A percentile compares a stretch with the other conserved stretches of the same genome.
Conservation (phyloP, 768 basidiomycete genomes). For the Leucocoprinus leucothites region DNA sequence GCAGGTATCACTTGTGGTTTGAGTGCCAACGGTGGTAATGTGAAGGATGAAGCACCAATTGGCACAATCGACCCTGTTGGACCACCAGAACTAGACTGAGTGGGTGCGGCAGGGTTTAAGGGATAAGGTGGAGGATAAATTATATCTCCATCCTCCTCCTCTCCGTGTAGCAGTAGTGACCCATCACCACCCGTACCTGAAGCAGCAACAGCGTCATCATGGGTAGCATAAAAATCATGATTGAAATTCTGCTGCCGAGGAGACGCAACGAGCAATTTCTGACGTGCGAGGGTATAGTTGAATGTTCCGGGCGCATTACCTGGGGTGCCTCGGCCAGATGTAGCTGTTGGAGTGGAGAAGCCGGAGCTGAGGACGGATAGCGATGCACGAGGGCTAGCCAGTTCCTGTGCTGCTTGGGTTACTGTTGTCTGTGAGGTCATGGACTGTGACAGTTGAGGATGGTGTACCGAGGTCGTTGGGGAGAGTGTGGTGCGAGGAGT, state of each 20-base stretch:
- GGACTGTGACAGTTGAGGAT: background rate
- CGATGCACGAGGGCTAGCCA: slow-evolving; percentile 22
- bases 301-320: slow-evolving; percentile 33
- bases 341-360: slow-evolving; percentile 49
- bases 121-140: slow-evolving; percentile 9
- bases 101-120: background rate
- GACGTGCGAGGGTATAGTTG: slow-evolving; percentile 49
- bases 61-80: slow-evolving; percentile 22
- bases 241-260: slow-evolving; percentile 27
- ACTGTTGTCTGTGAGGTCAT: background rate
- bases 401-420: slow-evolving; percentile 23
- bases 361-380: slow-evolving; percentile 40
- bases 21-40: background rate
- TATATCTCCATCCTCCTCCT: slow-evolving; percentile 2
- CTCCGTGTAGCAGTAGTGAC: background rate
- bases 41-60: slow-evolving; percentile 6
- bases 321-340: slow-evolving; percentile 15
- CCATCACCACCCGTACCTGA: slow-evolving; percentile 13
- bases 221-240: slow-evolving; percentile 11
- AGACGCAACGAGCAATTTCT: slow-evolving; percentile 45
- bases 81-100: slow-evolving; percentile 42
- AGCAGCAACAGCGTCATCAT: background rate
- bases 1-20: background rate
- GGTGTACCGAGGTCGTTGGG: slow-evolving; percentile 7
- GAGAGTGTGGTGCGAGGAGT: slow-evolving; percentile 5